Conservation (phyloP, 371 early-diverging fungal genomes). For the Zancudomyces culisetae region DNA sequence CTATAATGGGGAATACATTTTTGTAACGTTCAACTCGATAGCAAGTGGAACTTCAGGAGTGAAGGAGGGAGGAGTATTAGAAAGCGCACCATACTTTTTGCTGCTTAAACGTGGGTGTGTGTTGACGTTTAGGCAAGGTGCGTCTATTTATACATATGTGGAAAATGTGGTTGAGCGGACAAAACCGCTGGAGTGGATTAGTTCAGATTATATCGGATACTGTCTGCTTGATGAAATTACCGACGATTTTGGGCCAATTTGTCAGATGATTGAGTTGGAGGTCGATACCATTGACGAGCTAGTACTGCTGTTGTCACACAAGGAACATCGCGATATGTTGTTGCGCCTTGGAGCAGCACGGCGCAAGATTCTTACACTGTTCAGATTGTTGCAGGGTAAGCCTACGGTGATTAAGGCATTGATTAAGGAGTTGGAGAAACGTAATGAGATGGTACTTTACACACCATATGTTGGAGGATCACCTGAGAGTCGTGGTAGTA, state of each 20-base stretch:
- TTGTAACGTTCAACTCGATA: conserved; percentile 18
- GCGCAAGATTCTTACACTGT: conserved; percentile 46
- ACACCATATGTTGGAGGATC: conserved; percentile 3
- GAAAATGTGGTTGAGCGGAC: conserved; percentile 7
- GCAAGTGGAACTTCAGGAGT: background rate
- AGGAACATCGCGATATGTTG: conserved; percentile 72
- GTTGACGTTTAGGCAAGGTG: conserved; percentile 15
- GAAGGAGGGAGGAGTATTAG: background rate
- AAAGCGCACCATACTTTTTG: conserved; percentile 7
- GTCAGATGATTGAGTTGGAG: conserved; percentile 57
- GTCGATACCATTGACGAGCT: conserved; percentile 75
- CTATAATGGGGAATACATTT: conserved; percentile 14
- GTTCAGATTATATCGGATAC: conserved; percentile 18
- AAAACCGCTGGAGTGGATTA: conserved; percentile 6
- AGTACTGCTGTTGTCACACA: conserved; percentile 67
- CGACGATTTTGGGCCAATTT: conserved; percentile 55
- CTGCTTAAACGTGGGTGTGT: conserved; percentile 16
- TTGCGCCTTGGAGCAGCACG: conserved; percentile 63
- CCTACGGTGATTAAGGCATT: conserved; percentile 55
- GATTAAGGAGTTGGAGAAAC: conserved; percentile 44
- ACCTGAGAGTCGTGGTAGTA: conserved; percentile 3
- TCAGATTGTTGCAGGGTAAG: conserved; percentile 50
- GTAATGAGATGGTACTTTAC: conserved; percentile 7
- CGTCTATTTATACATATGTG: conserved; percentile 7
- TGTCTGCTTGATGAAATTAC: conserved; percentile 64